These are phyloP conservation scores for Podosphaera aphanis DNA, from an alignment of 2,329 filamentous ascomycete genomes.

Conservation along the genomic window DNA sequence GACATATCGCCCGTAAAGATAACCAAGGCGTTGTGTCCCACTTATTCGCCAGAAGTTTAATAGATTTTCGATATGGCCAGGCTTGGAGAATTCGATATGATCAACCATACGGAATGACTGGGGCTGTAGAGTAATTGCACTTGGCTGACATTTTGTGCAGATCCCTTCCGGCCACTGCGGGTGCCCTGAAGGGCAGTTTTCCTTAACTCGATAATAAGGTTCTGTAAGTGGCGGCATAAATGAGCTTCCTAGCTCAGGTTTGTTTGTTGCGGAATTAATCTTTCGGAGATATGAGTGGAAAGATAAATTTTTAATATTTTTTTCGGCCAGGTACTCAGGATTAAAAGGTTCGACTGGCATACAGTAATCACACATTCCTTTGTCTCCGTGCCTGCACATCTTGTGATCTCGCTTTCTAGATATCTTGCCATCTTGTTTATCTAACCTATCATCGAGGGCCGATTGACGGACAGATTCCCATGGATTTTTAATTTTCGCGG, in stretches of 20 bases:
- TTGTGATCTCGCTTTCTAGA: conserved; percentile 46
- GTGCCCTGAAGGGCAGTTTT: conserved; percentile 79
- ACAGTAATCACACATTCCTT: conserved; percentile 98
- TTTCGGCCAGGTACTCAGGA: conserved; percentile 66
- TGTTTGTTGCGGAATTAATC: conserved; percentile 89
- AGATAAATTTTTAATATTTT: conserved; percentile 96
- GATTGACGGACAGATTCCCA: conserved; percentile 89
- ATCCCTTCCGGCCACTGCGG: conserved; percentile 88
- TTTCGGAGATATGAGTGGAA: conserved; percentile 90
- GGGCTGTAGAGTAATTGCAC: conserved; percentile 82
- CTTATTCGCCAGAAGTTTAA: conserved; percentile 80
- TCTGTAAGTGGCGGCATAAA: conserved; percentile 91
- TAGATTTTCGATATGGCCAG: conserved; percentile 66
- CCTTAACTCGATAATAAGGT: conserved; percentile 73
- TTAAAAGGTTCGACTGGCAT: conserved; percentile 92
- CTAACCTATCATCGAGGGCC: conserved; percentile 61
- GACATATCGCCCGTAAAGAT: conserved; percentile 72
- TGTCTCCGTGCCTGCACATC: conserved; percentile 88
- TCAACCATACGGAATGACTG: conserved; percentile 94
- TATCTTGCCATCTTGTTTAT: conserved; percentile 80
- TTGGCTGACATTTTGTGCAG: conserved; percentile 93
- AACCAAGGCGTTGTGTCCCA: conserved; percentile 65
- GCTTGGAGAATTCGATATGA: conserved; percentile 84
- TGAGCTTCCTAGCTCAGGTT: conserved; percentile 75
- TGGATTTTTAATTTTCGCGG: conserved; percentile 52